Conservation (phyloP, 164 flowering plant genomes). For the Akebia trifoliata region DNA sequence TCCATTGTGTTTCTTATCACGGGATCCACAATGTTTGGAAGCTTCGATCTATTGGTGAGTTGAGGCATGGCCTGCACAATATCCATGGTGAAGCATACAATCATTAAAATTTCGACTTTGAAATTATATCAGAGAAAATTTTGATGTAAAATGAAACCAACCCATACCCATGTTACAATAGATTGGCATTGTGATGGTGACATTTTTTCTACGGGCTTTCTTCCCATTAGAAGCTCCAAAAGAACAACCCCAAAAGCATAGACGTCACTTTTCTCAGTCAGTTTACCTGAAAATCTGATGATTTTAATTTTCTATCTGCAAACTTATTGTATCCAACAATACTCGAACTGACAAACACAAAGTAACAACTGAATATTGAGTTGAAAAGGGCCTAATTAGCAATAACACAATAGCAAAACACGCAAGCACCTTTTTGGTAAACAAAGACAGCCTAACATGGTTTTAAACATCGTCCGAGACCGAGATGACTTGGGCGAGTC, state of each 20-base stretch:
- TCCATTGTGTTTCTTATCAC: constrained; percentile 77
- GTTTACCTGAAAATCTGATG: constrained; percentile 49
- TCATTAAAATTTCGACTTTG: no score
- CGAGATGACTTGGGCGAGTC: no score
- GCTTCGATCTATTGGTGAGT: constrained; percentile 86
- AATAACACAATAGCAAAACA: no score
- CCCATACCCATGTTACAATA: constrained; percentile 87
- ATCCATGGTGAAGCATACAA: constrained; percentile 1
- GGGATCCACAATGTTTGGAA: constrained; percentile 89
- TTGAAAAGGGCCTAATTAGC: no score
- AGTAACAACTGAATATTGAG: no score
- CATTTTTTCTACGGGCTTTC: constrained; percentile 79
- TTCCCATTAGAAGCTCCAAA: constrained; percentile 83
- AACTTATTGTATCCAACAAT: neutral
- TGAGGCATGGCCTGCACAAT: constrained; percentile 92
- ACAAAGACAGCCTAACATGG: no score
- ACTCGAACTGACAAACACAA: no score
- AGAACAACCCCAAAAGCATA: constrained; percentile 93
- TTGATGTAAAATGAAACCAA: no score
- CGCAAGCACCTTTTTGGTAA: no score
- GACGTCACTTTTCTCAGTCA: constrained; percentile 96
- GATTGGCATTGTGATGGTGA: constrained; percentile 78
- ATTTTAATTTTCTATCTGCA: neutral
- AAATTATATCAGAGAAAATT: neutral
- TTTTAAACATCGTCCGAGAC: no score